Base-by-base conservation (phyloP, 2,329 filamentous ascomycete genomes). In the Fusarium temperatum region DNA sequence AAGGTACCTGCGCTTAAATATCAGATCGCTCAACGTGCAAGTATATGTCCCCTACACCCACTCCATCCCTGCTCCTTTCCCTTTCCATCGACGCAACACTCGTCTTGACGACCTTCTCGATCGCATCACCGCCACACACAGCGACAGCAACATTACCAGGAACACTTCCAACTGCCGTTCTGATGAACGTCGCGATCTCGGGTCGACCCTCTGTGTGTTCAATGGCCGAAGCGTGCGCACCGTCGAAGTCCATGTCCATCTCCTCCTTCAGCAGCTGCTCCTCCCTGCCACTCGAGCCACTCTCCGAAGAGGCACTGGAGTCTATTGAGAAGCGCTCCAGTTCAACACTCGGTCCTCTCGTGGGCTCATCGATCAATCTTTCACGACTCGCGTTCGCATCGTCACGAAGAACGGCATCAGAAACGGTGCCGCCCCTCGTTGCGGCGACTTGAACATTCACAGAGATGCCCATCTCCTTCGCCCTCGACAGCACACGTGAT, bases 241-340 rank as follows among this genome's bases (percentile, higher is more conserved):
- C 63, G 8, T 75, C 69, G 2, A 78, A 57, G 6, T 68, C 77
- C 11, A 78, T 56, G 6, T 77, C 76, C 13, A 68, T 71, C 15
- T 78, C 77, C 15, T 78, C 77, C 32, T 78, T 78, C 6, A 78
- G 45, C 13, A 78, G 10, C 22, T 77, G 77, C 7, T 72, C 75
- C 7, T 70, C 74, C 26, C 75, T 67, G 3, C 48, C 32, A 35
- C 32, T 35, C 32, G 32, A 35, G 32, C 14, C 72, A 8, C 65
- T 78, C 9, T 63, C 73, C 2, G 58, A 68, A 0, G 77, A 77
- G 1, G 55, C 30, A 9, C 39, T 32, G 8, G 77, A 78, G 8
- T 78, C 77, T 1, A 78, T 51, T 1, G 77, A 78, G 30, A 78
- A 77, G 2, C 77, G 74, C 18, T 78, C 74, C 2, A 78, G 18